Evolutionary conservation across 805 yeast species (phyloP).

Genomic region (Teunomyces atbi): DNA sequence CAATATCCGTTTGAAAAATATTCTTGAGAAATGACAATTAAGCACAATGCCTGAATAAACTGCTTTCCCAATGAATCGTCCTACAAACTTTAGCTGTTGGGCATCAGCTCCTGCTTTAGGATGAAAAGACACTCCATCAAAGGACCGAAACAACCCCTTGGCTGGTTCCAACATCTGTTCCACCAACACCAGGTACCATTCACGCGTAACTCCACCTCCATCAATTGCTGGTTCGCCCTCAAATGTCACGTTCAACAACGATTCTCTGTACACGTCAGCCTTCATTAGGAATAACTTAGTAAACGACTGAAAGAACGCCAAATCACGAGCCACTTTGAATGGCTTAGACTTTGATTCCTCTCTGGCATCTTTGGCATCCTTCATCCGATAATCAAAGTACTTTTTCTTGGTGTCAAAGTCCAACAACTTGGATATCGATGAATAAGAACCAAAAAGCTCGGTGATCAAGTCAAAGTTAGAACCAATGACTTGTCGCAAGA

Average conservation of each 20-base stretch:
- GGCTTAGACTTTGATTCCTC: slow-evolving; percentile 48
- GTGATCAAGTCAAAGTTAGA: slow-evolving; percentile 89
- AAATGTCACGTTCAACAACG: slow-evolving; percentile 75
- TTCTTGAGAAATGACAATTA: slow-evolving; percentile 94
- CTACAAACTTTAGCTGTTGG: slow-evolving; percentile 89
- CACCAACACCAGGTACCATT: slow-evolving; percentile 93
- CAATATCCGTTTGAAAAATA: slow-evolving; percentile 84
- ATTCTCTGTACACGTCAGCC: slow-evolving; percentile 65
- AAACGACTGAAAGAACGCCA: slow-evolving; percentile 88
- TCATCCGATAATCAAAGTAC: slow-evolving; percentile 59
- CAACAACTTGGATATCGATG: slow-evolving; percentile 82
- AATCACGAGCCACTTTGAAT: slow-evolving; percentile 77
- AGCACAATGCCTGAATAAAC: slow-evolving; percentile 79
- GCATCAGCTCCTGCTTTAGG: slow-evolving; percentile 94
- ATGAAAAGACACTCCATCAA: slow-evolving; percentile 91
- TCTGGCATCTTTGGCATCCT: slow-evolving; percentile 42
- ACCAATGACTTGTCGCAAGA: slow-evolving; percentile 87
- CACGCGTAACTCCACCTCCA: slow-evolving; percentile 97
- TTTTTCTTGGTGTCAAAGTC: slow-evolving; percentile 93
- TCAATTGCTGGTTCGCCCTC: slow-evolving; percentile 95
- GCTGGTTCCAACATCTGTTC: slow-evolving; percentile 96
- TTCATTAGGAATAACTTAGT: slow-evolving; percentile 75
- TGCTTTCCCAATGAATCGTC: slow-evolving; percentile 92
- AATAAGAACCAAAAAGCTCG: slow-evolving; percentile 89
- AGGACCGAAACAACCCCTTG: slow-evolving; percentile 82